Evolutionary conservation across 2,329 filamentous ascomycete genomes (phyloP).

Genomic region (Ophiosphaerella herpotricha): DNA sequence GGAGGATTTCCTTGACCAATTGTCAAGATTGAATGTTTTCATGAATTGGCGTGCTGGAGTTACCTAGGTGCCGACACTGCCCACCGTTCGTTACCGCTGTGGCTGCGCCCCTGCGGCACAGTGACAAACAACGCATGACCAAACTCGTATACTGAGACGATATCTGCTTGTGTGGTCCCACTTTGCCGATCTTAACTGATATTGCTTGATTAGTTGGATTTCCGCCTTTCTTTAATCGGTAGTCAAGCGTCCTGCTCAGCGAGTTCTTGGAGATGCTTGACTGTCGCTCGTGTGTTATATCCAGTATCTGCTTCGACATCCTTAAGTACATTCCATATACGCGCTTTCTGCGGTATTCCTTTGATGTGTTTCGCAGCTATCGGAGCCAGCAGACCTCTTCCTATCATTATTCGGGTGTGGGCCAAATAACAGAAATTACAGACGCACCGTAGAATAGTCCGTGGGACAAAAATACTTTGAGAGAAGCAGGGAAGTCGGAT

Average conservation of each 20-base stretch:
- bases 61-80: neutral
- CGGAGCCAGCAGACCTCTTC: neutral
- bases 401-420: neutral
- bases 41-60: too few relatives aligned
- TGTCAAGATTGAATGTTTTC: too few relatives aligned
- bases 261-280: constrained; percentile 33
- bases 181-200: too few relatives aligned
- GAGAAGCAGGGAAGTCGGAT: constrained; percentile 38
- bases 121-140: neutral
- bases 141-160: neutral
- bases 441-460: constrained; percentile 39
- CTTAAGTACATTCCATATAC: constrained; percentile 39
- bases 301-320: constrained; percentile 39
- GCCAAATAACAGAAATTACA: neutral
- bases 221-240: too few relatives aligned
- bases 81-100: neutral
- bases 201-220: too few relatives aligned
- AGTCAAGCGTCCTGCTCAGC: constrained; percentile 16
- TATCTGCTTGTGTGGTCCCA: too few relatives aligned
- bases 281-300: constrained; percentile 34
- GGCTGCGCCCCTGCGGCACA: neutral
- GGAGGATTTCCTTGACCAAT: too few relatives aligned
- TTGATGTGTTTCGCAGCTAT: constrained; percentile 43
- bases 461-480: constrained; percentile 39
- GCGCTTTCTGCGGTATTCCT: constrained; percentile 37